Evolutionary conservation across 2,329 filamentous ascomycete species (phyloP).

Genomic region (Pyrenophora teres): DNA sequence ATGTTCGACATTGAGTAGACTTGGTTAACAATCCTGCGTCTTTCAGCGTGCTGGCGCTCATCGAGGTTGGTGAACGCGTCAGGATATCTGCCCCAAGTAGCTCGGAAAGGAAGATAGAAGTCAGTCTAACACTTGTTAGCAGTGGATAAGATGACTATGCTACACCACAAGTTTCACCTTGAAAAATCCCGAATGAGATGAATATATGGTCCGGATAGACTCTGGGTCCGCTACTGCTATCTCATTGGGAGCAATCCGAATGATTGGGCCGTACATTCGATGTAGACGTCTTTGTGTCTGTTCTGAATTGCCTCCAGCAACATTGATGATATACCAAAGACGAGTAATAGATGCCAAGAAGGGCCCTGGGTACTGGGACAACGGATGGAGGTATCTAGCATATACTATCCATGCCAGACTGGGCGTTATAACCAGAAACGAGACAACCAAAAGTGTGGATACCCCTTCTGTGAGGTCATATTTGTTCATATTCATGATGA

Average conservation of each 20-base stretch:
- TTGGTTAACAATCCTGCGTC: slow-evolving; percentile 8
- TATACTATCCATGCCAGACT: not conserved
- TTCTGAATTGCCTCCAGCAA: not conserved
- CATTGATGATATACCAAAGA: slow-evolving; percentile 3
- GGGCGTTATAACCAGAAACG: not conserved
- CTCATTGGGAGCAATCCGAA: slow-evolving; percentile 12
- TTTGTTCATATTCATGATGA: too few relatives aligned
- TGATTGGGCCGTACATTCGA: not conserved
- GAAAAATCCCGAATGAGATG: not conserved
- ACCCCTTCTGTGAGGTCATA: too few relatives aligned
- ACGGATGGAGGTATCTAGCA: slow-evolving; percentile 1
- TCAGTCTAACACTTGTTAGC: slow-evolving; percentile 2
- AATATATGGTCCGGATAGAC: slow-evolving; percentile 2
- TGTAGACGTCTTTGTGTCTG: slow-evolving; percentile 2
- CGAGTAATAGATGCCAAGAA: slow-evolving; percentile 8
- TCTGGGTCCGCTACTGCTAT: not conserved
- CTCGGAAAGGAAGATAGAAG: slow-evolving; percentile 7
- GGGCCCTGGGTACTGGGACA: slow-evolving; percentile 6
- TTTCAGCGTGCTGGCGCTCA: slow-evolving; percentile 4
- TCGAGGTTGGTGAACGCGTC: slow-evolving; percentile 9
- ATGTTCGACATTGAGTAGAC: slow-evolving; percentile 13
- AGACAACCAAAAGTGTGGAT: not conserved
- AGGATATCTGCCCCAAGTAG: slow-evolving; percentile 4
- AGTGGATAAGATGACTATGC: too few relatives aligned
- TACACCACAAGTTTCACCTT: not conserved